Conservation (phyloP, 1,139 yeast genomes). For the Yamadazyma triangularis region DNA sequence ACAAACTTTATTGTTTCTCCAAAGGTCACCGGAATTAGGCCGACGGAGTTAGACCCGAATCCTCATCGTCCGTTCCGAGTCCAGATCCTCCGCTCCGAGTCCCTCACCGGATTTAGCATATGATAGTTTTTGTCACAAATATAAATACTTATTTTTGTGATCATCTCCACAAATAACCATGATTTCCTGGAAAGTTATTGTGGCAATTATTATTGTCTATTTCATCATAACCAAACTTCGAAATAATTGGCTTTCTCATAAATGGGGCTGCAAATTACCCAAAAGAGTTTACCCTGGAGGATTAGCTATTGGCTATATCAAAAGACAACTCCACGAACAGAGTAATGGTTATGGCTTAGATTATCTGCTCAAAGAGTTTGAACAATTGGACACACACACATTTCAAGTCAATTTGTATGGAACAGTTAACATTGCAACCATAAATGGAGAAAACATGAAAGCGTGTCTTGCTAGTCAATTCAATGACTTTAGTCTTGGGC, state of each 20-base stretch:
- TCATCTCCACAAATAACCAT: no score
- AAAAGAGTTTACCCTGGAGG: not conserved
- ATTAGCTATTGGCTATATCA: not conserved
- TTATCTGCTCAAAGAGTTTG: not conserved
- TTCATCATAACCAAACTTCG: not conserved
- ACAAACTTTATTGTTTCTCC: no score
- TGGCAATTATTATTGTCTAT: not conserved
- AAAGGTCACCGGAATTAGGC: no score
- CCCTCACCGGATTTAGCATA: no score
- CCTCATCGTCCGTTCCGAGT: no score
- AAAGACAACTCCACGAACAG: not conserved
- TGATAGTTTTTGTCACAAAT: no score
- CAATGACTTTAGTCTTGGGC: constrained; percentile 47
- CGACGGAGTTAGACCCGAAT: no score
- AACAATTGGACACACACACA: not conserved
- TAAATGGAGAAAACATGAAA: constrained; percentile 29
- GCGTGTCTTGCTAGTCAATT: constrained; percentile 39
- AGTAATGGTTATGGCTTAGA: not conserved
- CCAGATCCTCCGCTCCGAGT: no score
- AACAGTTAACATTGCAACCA: not conserved
- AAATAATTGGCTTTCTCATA: not conserved
- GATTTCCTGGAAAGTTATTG: not conserved
- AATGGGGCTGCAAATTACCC: not conserved
- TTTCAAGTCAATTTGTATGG: not conserved
- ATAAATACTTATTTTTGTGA: no score